Base-by-base conservation (phyloP, 768 basidiomycete species). In the Auricularia sp. region DNA sequence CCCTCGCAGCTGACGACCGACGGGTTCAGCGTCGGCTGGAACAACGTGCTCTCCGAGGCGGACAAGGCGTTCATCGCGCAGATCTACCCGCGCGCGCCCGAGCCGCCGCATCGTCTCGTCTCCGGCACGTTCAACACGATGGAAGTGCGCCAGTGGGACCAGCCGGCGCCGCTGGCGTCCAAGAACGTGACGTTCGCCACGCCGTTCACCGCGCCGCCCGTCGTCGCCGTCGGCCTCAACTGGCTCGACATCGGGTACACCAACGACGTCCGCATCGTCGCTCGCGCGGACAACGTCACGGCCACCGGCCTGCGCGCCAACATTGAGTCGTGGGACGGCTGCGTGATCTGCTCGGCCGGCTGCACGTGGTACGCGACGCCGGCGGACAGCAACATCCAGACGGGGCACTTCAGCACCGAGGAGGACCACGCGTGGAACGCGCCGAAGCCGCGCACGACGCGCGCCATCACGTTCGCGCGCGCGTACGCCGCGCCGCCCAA, bases 381-480 rank as follows among this genome's bases (percentile, higher is more conserved):
- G 3, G 47, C 3, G 47, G 34, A 65, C 54, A 6, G 33, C 23
- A 61, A 65, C 35, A 34, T 53, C 61, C 61, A 65, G 36, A 53
- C 29, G 23, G 64, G 64, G 44, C 21, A 53, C 23, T 65, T 65
- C 64, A 23, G 23, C 29, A 65, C 64, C 8, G n/a, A 14, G 36
- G 64, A 65, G 1, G 64, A 65, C 61, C 64, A 65, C 51, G n/a
- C 64, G 12, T 65, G 64, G 64, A 54, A 47, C 53, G 18, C 62
- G 14, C 64, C 64, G 39, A 42, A 65, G 61, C 43, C 33, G 21
- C 21, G 61, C 61, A 65, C 64, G 23, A 3, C 18, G 16, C 65
- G 65, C 56, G 36, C 23, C 11, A 66, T 66, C 59, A 44, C 34
- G 21, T 66, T 66, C 59, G 43, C 39, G 14, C 43, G 56, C 36